Evolutionary conservation across 805 yeast genomes (phyloP).

Genomic region (Myxozyma lipomycoides): DNA sequence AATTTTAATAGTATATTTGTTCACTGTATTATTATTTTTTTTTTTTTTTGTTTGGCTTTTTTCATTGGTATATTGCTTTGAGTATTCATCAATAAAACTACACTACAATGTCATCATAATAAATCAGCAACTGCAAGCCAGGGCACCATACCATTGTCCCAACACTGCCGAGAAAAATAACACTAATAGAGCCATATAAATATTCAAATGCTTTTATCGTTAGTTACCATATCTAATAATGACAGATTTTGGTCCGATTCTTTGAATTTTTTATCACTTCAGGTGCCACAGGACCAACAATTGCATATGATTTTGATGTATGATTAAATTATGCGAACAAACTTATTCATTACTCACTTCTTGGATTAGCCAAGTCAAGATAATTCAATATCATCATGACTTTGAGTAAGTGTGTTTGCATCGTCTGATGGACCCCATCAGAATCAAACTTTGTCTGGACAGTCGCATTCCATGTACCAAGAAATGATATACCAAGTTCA

Average conservation of each 20-base stretch:
- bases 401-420: constrained; percentile 18
- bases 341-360: background rate
- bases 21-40: background rate
- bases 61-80: no score
- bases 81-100: no score
- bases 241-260: no score
- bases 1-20: background rate
- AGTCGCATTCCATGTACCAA: constrained; percentile 28
- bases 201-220: no score
- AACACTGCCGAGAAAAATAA: no score
- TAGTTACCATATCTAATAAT: no score
- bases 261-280: constrained; percentile 20
- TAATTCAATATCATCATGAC: constrained; percentile 25
- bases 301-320: background rate
- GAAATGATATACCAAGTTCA: constrained; percentile 5
- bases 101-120: no score
- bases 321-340: no score
- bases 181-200: no score
- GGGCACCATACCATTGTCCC: no score
- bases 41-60: background rate
- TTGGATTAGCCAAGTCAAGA: constrained; percentile 13
- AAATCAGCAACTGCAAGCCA: no score
- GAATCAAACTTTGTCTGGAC: constrained; percentile 17
- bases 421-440: constrained; percentile 15
- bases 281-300: constrained; percentile 20